A percentile compares a stretch with the other conserved stretches of the same genome.
Evolutionary conservation across 768 basidiomycete species (phyloP).

Genomic region (Pleurotus djamor): DNA sequence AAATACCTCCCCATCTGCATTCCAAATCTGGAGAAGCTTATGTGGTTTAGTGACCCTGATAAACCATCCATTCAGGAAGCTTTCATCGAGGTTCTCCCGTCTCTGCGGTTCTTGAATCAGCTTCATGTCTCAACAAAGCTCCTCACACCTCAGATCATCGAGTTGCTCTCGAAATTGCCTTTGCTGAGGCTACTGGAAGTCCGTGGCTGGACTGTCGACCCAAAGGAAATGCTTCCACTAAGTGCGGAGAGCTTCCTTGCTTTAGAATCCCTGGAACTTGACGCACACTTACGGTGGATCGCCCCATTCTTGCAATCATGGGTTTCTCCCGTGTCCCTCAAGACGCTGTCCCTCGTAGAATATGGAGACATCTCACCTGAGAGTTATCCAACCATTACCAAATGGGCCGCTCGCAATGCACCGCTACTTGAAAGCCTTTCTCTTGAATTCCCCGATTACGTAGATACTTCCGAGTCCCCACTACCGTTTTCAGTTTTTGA

Average conservation of each 20-base stretch:
- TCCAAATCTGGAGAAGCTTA: neutral
- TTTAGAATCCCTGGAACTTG: neutral
- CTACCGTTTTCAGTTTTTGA: neutral
- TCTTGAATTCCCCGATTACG: neutral
- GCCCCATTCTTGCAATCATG: neutral
- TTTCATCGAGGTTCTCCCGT: neutral
- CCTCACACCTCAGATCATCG: neutral
- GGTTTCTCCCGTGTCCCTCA: neutral
- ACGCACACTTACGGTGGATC: neutral
- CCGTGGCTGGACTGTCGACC: neutral
- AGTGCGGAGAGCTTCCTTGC: neutral
- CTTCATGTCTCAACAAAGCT: neutral
- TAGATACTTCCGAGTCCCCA: neutral
- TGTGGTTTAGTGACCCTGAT: neutral
- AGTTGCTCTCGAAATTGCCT: neutral
- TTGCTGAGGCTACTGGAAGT: neutral
- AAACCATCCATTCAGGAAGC: neutral
- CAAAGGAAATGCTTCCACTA: neutral
- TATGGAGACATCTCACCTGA: neutral
- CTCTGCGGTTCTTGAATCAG: neutral
- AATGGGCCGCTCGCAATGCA: neutral
- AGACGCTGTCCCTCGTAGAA: neutral
- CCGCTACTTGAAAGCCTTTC: neutral
- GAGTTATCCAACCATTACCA: neutral
- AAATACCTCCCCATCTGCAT: neutral